Evolutionary conservation across 1,284 basidiomycete species (phyloP).

Genomic region (Peniophora sp.): DNA sequence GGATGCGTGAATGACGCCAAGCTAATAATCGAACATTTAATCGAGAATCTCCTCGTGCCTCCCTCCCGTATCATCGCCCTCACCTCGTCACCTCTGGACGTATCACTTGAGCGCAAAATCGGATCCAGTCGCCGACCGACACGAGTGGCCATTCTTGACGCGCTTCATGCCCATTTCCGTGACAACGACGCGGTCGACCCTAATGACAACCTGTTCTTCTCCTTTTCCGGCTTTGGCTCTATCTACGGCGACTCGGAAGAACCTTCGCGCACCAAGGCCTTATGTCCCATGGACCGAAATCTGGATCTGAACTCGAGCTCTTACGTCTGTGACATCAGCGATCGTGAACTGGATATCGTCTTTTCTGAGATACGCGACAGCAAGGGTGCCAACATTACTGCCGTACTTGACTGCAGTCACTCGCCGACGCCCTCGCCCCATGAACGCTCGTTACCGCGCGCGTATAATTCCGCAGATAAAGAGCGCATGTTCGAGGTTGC

Average conservation of each 20-base stretch:
- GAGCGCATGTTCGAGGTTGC: neutral
- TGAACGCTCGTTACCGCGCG: neutral
- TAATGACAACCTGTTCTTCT: slow-evolving; percentile 10
- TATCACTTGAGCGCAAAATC: neutral
- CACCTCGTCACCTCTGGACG: neutral
- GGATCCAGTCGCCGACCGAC: slow-evolving; percentile 6
- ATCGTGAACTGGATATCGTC: neutral
- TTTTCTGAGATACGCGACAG: neutral
- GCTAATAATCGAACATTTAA: neutral
- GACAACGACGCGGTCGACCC: slow-evolving; percentile 7
- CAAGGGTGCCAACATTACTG: slow-evolving; percentile 3
- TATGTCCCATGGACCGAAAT: neutral
- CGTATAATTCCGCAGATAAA: neutral
- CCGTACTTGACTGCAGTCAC: neutral
- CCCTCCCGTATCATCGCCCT: neutral
- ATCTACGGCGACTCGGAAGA: slow-evolving; percentile 2
- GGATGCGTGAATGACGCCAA: neutral
- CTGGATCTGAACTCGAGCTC: neutral
- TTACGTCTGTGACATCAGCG: neutral
- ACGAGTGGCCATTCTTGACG: slow-evolving; percentile 6
- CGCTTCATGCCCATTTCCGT: slow-evolving; percentile 10
- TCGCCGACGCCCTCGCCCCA: neutral
- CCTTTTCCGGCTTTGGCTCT: slow-evolving; percentile 12
- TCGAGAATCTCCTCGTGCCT: neutral
- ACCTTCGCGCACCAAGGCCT: neutral